These are phyloP conservation scores for Rhizopus sp. DNA, from an alignment of 371 early-diverging fungal genomes.

Conservation along the genomic window DNA sequence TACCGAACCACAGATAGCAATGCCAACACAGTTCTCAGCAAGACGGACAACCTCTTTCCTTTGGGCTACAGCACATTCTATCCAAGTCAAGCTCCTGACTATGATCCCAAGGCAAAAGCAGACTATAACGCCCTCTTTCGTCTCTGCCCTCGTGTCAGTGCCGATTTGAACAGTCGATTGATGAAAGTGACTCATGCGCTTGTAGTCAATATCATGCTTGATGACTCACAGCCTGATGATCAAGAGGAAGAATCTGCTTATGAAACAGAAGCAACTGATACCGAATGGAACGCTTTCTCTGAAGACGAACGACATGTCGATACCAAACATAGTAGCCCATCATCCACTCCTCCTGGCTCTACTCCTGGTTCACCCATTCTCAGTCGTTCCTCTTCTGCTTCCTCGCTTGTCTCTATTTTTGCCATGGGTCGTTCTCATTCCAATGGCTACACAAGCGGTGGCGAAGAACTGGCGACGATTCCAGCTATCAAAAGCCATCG, in stretches of 20 bases:
- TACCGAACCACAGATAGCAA: conserved; percentile 40
- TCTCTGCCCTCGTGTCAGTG: conserved; percentile 33
- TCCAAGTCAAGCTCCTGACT: conserved; percentile 27
- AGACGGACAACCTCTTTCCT: conserved; percentile 31
- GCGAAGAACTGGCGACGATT: conserved; percentile 13
- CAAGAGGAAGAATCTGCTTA: conserved; percentile 24
- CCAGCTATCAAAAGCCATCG: conserved; percentile 23
- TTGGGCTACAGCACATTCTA: conserved; percentile 34
- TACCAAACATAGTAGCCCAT: conserved; percentile 8
- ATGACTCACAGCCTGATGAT: conserved; percentile 22
- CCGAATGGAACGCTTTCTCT: conserved; percentile 21
- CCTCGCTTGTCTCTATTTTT: conserved; percentile 49
- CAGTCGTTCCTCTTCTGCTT: conserved; percentile 43
- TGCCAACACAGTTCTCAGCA: conserved; percentile 24
- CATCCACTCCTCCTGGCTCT: conserved; percentile 17
- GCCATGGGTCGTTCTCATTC: conserved; percentile 36
- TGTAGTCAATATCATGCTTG: conserved; percentile 33
- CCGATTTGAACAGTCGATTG: conserved; percentile 29
- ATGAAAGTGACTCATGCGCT: conserved; percentile 33
- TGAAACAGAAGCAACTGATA: conserved; percentile 26
- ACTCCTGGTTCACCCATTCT: conserved; percentile 32
- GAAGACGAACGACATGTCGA: conserved; percentile 25
- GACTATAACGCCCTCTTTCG: conserved; percentile 36
- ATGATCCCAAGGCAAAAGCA: conserved; percentile 24
- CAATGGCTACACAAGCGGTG: neutral